Evolutionary conservation across 805 yeast species (phyloP).

Genomic region (Zygosaccharomyces gambellarensis): DNA sequence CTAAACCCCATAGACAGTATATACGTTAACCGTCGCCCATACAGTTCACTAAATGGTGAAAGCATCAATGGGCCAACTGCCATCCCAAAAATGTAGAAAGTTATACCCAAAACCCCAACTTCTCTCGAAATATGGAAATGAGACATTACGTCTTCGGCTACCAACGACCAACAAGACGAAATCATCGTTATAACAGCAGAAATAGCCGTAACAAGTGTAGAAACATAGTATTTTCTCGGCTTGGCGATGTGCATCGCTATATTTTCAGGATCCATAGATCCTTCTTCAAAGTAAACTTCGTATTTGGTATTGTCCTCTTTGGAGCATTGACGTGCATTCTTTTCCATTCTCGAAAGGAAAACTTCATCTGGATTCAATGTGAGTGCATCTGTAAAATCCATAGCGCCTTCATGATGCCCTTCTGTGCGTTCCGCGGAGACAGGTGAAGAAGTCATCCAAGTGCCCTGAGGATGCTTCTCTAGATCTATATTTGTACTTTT

Average conservation of each 20-base stretch:
- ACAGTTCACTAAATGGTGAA: constrained; percentile 64
- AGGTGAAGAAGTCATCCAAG: not conserved
- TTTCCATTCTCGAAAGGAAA: not conserved
- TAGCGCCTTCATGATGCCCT: not conserved
- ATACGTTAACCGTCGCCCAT: constrained; percentile 57
- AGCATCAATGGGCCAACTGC: constrained; percentile 61
- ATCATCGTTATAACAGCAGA: constrained; percentile 63
- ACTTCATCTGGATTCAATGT: constrained; percentile 9
- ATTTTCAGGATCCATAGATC: constrained; percentile 32
- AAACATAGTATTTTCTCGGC: constrained; percentile 52
- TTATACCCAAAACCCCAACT: constrained; percentile 50
- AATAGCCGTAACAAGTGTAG: constrained; percentile 48
- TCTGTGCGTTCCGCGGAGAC: not conserved
- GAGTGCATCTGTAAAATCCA: not conserved
- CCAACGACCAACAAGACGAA: constrained; percentile 65
- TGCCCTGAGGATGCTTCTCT: not conserved
- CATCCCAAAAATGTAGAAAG: constrained; percentile 65
- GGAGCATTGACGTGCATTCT: not conserved
- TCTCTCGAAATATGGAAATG: constrained; percentile 52
- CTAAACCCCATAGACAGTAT: constrained; percentile 58
- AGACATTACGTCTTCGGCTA: constrained; percentile 45
- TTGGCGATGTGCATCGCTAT: constrained; percentile 36
- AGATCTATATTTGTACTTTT: not conserved
- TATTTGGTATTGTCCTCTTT: constrained; percentile 12
- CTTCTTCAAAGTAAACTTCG: constrained; percentile 31